Evolutionary conservation across 129 eudicot genomes (phyloP).

Genomic region (Saussurea involucrata): DNA sequence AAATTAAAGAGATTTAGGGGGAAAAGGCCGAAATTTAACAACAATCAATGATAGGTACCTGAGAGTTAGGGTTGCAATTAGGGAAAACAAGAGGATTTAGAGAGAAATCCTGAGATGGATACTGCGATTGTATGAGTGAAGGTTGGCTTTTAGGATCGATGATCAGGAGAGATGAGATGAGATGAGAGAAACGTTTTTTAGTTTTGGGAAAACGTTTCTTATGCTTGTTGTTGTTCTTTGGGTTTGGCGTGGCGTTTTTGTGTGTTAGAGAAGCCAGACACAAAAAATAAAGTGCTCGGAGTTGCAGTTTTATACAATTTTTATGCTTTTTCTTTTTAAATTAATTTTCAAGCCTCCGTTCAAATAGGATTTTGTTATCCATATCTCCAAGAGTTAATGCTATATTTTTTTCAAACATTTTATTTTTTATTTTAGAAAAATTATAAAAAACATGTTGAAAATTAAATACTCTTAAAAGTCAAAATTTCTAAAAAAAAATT

Average conservation of each 20-base stretch:
- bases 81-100: neutral
- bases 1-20: neutral
- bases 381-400: no score
- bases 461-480: no score
- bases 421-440: no score
- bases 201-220: neutral
- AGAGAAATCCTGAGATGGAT: neutral
- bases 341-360: no score
- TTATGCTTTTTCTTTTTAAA: no score
- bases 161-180: neutral
- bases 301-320: no score
- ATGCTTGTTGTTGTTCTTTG: neutral
- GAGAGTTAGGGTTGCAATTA: conserved; percentile 14
- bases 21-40: neutral
- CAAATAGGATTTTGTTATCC: no score
- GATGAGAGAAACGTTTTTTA: neutral
- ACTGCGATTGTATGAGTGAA: neutral
- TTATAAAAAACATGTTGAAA: no score
- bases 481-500: no score
- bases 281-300: no score
- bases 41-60: conserved; percentile 10
- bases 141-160: neutral
- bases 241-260: neutral
- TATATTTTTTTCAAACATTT: no score
- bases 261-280: no score